A percentile compares a stretch with the other conserved stretches of the same genome.
These are phyloP conservation scores for Pisolithus microcarpus DNA, from an alignment of 768 basidiomycete genomes.

Conservation along the genomic window DNA sequence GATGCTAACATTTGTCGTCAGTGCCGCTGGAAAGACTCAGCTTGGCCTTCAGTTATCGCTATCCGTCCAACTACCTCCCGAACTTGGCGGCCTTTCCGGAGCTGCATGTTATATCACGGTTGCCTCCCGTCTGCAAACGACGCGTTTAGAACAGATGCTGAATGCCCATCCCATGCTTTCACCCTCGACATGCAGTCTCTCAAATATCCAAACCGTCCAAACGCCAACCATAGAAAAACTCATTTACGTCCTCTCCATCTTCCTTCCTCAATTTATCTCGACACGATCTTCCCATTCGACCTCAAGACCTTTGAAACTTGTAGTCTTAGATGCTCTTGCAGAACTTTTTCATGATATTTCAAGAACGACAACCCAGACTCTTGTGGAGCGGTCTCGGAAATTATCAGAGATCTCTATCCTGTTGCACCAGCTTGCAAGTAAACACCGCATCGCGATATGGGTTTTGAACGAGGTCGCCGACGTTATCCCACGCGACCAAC, in stretches of 20 bases:
- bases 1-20: conserved; percentile 26
- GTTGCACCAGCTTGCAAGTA: conserved; percentile 65
- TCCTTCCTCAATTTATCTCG: conserved; percentile 47
- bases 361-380: conserved; percentile 51
- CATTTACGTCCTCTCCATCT: conserved; percentile 45
- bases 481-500: conserved; percentile 42
- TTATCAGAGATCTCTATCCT: conserved; percentile 59
- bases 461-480: conserved; percentile 89
- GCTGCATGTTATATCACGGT: conserved; percentile 76
- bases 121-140: conserved; percentile 59
- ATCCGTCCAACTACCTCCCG: conserved; percentile 60
- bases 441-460: conserved; percentile 62
- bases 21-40: conserved; percentile 93
- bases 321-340: conserved; percentile 84
- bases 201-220: conserved; percentile 56
- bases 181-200: conserved; percentile 37
- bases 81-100: conserved; percentile 53
- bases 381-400: conserved; percentile 67
- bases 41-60: conserved; percentile 80
- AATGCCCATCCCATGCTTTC: conserved; percentile 43
- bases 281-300: conserved; percentile 22
- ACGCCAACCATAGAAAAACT: conserved; percentile 50
- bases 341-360: conserved; percentile 70
- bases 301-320: conserved; percentile 58
- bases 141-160: conserved; percentile 60